phyloP scores from a whole-genome alignment of 176 grass and related monocot genomes.

The Oryza meyeriana region DNA sequence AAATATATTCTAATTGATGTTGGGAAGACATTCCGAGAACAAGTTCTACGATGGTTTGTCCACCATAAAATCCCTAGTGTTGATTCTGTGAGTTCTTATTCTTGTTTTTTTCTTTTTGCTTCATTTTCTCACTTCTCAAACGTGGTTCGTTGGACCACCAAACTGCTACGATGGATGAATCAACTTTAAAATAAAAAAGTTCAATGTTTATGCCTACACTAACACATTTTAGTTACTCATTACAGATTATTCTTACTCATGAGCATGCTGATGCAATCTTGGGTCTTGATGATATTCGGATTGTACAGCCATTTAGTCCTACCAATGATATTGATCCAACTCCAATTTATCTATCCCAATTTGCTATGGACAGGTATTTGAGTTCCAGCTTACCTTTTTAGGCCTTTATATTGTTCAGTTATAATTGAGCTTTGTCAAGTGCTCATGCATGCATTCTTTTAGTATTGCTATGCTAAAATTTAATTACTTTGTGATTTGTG shows the following conservation, averaged over 20 bases:
- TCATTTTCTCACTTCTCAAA: background rate
- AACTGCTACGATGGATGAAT: background rate
- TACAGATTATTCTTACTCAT: constrained; percentile 94
- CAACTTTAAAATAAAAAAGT: background rate
- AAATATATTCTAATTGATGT: constrained; percentile 90
- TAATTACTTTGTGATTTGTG: background rate
- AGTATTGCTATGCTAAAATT: background rate
- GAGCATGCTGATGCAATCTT: constrained; percentile 92
- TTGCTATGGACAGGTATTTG: constrained; percentile 81
- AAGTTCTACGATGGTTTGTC: constrained; percentile 96
- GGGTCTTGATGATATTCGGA: constrained; percentile 90
- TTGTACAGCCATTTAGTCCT: constrained; percentile 72
- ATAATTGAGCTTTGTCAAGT: background rate
- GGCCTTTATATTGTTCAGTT: background rate
- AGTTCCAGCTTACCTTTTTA: constrained; percentile 1
- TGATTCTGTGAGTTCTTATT: constrained; percentile 71
- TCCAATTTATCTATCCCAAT: constrained; percentile 83
- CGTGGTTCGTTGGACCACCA: background rate
- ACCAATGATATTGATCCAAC: constrained; percentile 90
- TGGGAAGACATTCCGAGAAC: constrained; percentile 91
- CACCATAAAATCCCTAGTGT: constrained; percentile 83
- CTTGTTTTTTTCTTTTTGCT: constrained; percentile 18
- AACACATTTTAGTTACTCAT: constrained; percentile 13
- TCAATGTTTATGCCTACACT: constrained; percentile 11
- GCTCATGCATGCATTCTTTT: background rate